Base-by-base conservation (phyloP, 345 rosid genomes). In the Eutrema yunnanense region DNA sequence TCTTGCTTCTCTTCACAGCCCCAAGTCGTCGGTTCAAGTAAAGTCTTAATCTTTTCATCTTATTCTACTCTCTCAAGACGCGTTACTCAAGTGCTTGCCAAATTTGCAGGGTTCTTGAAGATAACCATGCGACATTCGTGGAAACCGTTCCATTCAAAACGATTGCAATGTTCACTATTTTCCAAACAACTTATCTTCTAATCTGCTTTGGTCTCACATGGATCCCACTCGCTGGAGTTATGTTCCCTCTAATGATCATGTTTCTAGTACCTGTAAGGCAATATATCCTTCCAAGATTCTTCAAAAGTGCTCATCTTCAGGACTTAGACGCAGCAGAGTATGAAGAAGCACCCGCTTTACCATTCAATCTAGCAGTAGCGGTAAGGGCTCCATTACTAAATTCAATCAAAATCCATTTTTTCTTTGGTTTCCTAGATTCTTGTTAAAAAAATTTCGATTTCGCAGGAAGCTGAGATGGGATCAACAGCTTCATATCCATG, bases 11-110 rank as follows among this genome's bases (percentile, higher is more conserved):
- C 54, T 91, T 94, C 82, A 88, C 96, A 52, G 91, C 96, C 44
- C 97, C 98, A 56, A 86, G 96, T 70, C 85, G 96, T 63, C 73
- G 97, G 84, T 88, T 91, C 95, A 94, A 89, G 98, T 94, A 81
- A 77, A 83, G 3, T 32, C 34, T 48, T 51, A 33, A 37, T 32
- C 37, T 70, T 16, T 46, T 3, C 6, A 42, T 14, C 36, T 14
- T 22, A 11, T 42, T 9, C 10, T 16, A 30, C 57, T 14, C 14
- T 53, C 58, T 29, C 34, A 29, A 62, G 57, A 51, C 5, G 13
- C 33, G 36, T 9, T 13, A 30, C 65, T 62, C 53, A 69, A 10
- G 0, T 4, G 26, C 40, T 10, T 37, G 30, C 8, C 32, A 19
- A 40, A 7, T 16, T 67, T 58, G 64, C 90, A 95, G 99, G 78